Evolutionary conservation across 768 basidiomycete genomes (phyloP).

Genomic region (Pulveroboletus sp.): DNA sequence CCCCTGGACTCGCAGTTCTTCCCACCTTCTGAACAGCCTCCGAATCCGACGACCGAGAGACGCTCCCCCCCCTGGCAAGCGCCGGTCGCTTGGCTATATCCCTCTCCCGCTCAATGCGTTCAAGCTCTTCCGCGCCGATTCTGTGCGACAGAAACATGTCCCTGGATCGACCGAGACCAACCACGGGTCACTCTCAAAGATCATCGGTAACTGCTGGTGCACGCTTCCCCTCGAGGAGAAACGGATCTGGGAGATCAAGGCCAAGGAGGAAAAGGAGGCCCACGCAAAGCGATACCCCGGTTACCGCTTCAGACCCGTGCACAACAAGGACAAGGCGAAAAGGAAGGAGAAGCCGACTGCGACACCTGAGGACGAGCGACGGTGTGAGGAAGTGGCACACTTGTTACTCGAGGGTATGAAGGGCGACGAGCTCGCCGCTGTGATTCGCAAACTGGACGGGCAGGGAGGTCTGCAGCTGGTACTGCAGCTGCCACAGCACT

Average conservation of each 20-base stretch:
- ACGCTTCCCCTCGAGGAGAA: conserved; percentile 68
- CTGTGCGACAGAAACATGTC: conserved; percentile 43
- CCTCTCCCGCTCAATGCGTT: conserved; percentile 32
- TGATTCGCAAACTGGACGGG: conserved; percentile 51
- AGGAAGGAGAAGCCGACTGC: conserved; percentile 28
- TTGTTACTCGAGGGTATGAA: conserved; percentile 66
- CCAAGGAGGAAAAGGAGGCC: conserved; percentile 68
- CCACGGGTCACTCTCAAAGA: conserved; percentile 47
- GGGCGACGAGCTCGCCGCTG: conserved; percentile 61
- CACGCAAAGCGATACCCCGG: conserved; percentile 68
- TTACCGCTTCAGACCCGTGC: conserved; percentile 46
- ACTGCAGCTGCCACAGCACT: conserved; percentile 5
- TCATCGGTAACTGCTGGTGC: conserved; percentile 59
- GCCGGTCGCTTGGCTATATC: conserved; percentile 48
- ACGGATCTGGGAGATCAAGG: conserved; percentile 66
- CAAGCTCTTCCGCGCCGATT: conserved; percentile 37
- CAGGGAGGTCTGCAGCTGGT: neutral
- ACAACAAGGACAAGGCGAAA: conserved; percentile 46
- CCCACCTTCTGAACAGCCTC: conserved; percentile 46
- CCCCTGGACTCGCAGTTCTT: conserved; percentile 44
- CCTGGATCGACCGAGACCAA: conserved; percentile 49
- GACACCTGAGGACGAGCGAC: conserved; percentile 28
- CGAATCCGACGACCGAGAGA: conserved; percentile 39
- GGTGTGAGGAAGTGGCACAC: conserved; percentile 54
- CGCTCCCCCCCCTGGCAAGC: conserved; percentile 59